Base-by-base conservation (phyloP, 257 asterid genomes). In the Lithospermum erythrorhizon region DNA sequence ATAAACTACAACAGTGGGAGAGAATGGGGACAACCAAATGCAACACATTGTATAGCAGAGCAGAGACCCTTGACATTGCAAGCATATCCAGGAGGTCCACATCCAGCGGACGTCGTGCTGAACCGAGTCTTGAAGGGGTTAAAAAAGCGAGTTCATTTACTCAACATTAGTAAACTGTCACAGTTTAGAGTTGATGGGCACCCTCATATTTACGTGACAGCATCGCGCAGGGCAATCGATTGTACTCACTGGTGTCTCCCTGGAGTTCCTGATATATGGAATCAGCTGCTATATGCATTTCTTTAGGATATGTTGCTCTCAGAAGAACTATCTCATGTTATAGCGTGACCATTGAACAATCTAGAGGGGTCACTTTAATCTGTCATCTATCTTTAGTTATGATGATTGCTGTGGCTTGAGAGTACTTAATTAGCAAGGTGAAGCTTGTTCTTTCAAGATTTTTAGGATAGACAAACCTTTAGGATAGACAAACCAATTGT, bases 201-300 rank as follows among this genome's bases (percentile, higher is more conserved):
- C 54, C 87, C 85, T 45, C 71, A 81, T 1, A 63, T 72, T 10
- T 82, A 74, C 61, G 81, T 81, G 20, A 69, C 62, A 27, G 65
- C 53, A 5, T 22, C 56, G 15, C 75, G 67, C 6, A 65, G n/a
- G 6, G 74, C 67, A 6, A 54, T 56, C 63, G 85, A 76, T 48
- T 82, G 81, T 51, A 72, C 77, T 0, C 83, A 82, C 24, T 79
- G 85, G 85, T 78, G 85, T 30, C 74, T 76, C 22, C 78, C 84
- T 0, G 84, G 84, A 29, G 69, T 78, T 8, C 79, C 82, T n/a
- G 87, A 78, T 70, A 29, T 57, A 1, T 82, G 87, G 84, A 81
- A 81, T 56, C 68, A 64, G 13, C 64, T 78, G 11, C 67, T 81
- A 53, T 57, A 19, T 53, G 25, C 24, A 20, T 20, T 9, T 53